Evolutionary conservation across 2,329 filamentous ascomycete species (phyloP).

Genomic region (Pestalotiopsis sp.): DNA sequence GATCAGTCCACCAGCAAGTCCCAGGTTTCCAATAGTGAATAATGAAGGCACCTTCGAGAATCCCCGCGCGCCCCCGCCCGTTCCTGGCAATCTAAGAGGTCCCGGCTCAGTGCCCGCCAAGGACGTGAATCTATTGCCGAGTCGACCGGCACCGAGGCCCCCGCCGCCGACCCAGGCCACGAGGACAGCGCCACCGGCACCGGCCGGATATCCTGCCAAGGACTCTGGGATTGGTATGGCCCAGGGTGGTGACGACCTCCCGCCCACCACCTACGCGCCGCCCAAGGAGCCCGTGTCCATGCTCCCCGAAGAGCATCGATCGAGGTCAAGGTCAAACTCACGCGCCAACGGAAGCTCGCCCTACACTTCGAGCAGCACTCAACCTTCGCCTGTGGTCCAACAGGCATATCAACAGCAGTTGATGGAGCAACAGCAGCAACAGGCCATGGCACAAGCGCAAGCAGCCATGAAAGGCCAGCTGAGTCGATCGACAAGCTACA

Average conservation of each 20-base stretch:
- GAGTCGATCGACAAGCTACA: conserved; percentile 73
- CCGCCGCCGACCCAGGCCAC: conserved; percentile 69
- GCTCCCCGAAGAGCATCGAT: conserved; percentile 67
- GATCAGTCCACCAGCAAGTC: conserved; percentile 78
- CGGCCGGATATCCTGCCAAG: conserved; percentile 56
- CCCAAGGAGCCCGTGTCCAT: conserved; percentile 59
- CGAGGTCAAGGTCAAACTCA: conserved; percentile 69
- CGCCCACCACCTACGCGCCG: conserved; percentile 41
- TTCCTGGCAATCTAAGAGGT: conserved; percentile 42
- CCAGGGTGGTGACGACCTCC: conserved; percentile 56
- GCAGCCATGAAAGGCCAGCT: conserved; percentile 73
- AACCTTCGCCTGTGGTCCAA: conserved; percentile 39
- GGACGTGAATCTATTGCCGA: conserved; percentile 69
- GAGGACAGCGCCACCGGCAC: conserved; percentile 48
- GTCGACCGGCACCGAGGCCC: conserved; percentile 84
- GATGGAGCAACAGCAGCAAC: conserved; percentile 82
- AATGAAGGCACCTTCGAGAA: conserved; percentile 96
- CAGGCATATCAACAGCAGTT: conserved; percentile 62
- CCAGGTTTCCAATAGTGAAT: conserved; percentile 81
- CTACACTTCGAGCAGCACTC: conserved; percentile 47
- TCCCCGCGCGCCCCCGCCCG: conserved; percentile 84
- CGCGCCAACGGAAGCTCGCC: conserved; percentile 55
- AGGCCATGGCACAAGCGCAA: conserved; percentile 77
- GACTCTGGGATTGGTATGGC: conserved; percentile 65
- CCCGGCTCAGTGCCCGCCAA: conserved; percentile 41